Evolutionary conservation across 352 stramenopile species (phyloP), one percentile per base, ranked within the genome.

Genomic region (Globisporangium cylindrosporum): DNA sequence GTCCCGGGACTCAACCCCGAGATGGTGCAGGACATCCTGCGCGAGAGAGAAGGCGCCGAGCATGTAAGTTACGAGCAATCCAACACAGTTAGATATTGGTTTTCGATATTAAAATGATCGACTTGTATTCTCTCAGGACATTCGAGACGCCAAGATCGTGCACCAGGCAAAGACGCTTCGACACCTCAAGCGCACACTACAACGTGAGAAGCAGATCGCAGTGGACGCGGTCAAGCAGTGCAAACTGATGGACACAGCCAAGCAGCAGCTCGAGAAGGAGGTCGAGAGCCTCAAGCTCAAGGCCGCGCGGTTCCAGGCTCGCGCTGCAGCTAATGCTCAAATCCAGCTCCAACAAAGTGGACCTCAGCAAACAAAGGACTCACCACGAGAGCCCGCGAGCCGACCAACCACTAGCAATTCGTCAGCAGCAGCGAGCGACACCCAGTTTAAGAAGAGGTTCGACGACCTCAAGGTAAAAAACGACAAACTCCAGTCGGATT

Each of bases 81-180:
- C 18, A n/a, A 27, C 55, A 18, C 55, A 18, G 43, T 24, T 51
- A 51, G 43, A 51, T 4, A 51, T 22, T 51, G 43, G 43, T 24
- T 49, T 49, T 20, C 22, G 43, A 51, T 51, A 24, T 8, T 51
- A 51, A 24, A 10, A 51, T 51, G 43, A 2, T 8, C 9, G 36
- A 12, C 12, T 43, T 43, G 3, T 1, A 49, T 49, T 22, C 41
- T n/a, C 15, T 71, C 64, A 94, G 84, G 82, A 94, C 66, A 72
- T 92, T 61, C 82, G 84, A 7, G 81, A 94, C 54, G 66, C 78
- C 12, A 93, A 94, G 72, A 94, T 94, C 59, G 78, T 94, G 4
- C 82, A 92, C 34, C 84, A 92, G 49, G 86, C 86, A 1, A 91
- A 91, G 65, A 77, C 73, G n/a, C 62, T 94, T 8, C 81, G 84